Base-by-base conservation (phyloP, 305 asterid genomes). In the Fraxinus ornus region DNA sequence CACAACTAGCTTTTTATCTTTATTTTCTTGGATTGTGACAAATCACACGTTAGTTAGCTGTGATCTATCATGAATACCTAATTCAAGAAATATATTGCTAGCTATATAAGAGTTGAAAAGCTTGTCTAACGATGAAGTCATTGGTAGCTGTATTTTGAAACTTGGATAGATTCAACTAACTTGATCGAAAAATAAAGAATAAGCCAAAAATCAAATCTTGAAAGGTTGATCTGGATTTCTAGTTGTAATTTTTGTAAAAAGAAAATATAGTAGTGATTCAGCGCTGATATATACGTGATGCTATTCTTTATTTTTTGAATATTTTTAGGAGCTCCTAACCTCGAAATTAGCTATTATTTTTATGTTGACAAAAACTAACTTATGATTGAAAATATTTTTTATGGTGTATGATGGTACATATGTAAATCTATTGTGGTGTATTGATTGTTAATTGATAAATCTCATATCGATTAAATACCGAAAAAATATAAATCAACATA, bases 161-260 rank as follows among this genome's bases (percentile, higher is more conserved):
- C 1, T 79, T 75, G 52, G 72, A 79, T 77, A 22, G 77, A 86
- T 22, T 35, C 44, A 57, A 66, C 62, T 55, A 3, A 79, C 30
- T 12, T 76, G 78, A 64, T 74, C 6, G 5, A 17, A 17, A 52
- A 52, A 17, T 0, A 49, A 2, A 15, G 22, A 17, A 15, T 15
- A 49, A 49, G 21, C 21, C 7, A 15, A 13, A 49, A 52, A 13
- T 52, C 8, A 13, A 17, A 44, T 41, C n/a, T 12, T 44, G 55
- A 3, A 44, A 44, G 55, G 17, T 44, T 3, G 19, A 47, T 47
- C 1, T 13, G 5, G 5, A 3, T 47, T 12, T 47, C n/a, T 12
- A 12, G 0, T 12, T 49, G 2, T 17, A 17, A 49, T 49, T 49
- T 49, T 4, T 0, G 57, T 47, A 13, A 13, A 47, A 47, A 3